Percentiles rank a stretch among this genome's conserved stretches.
Evolutionary conservation across 257 asterid species (phyloP).

Genomic region (Penstemon newberryi): DNA sequence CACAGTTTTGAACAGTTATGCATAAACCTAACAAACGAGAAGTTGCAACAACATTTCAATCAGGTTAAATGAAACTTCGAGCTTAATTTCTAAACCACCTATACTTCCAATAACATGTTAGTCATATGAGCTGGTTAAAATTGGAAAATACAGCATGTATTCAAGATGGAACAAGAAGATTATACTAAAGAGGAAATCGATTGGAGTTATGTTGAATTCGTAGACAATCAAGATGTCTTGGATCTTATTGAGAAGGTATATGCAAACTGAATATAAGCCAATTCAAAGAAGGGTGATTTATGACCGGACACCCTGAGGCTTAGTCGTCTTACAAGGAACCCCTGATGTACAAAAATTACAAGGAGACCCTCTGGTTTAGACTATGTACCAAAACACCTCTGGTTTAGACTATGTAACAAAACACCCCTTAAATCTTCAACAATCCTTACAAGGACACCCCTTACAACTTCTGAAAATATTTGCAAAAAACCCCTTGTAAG

Average conservation of each 20-base stretch:
- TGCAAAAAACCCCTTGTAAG: no score
- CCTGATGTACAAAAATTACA: no score
- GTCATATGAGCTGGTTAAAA: slow-evolving; percentile 19
- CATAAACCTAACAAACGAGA: slow-evolving; percentile 91
- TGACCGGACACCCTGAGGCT: no score
- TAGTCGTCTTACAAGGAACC: no score
- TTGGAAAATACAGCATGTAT: slow-evolving; percentile 68
- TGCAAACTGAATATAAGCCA: slow-evolving; percentile 13
- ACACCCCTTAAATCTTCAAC: no score
- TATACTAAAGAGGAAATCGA: slow-evolving; percentile 86
- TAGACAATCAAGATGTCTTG: slow-evolving; percentile 92
- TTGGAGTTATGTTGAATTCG: slow-evolving; percentile 97
- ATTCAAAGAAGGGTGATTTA: slow-evolving; percentile 12
- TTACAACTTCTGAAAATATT: no score
- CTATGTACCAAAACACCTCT: no score
- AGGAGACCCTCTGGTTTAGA: no score
- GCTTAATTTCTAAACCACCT: slow-evolving; percentile 21
- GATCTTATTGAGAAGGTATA: slow-evolving; percentile 92
- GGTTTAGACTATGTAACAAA: no score
- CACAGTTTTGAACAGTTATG: slow-evolving; percentile 89
- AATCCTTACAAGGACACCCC: no score
- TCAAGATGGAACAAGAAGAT: slow-evolving; percentile 99
- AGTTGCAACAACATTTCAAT: slow-evolving; percentile 97
- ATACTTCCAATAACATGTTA: slow-evolving; percentile 20
- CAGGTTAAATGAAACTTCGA: slow-evolving; percentile 51